These are phyloP conservation scores for Schizosaccharomyces osmophilus DNA, from an alignment of 805 yeast species.

Conservation along the genomic window DNA sequence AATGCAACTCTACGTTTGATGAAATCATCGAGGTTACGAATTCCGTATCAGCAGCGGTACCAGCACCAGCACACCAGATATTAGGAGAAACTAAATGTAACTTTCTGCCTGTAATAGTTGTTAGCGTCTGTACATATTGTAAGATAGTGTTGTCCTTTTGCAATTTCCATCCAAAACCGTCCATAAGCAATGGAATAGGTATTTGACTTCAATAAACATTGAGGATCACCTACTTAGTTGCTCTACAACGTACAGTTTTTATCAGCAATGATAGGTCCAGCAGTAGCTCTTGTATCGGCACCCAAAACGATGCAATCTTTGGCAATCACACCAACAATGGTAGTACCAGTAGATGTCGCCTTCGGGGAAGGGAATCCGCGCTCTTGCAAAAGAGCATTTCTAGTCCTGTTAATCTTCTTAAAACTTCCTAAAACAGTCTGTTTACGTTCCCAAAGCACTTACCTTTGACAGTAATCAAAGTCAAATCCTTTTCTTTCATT, in stretches of 20 bases:
- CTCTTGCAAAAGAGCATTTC: conserved; percentile 51
- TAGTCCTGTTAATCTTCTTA: neutral
- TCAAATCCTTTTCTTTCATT: neutral
- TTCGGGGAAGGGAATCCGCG: conserved; percentile 57
- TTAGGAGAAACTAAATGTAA: conserved; percentile 67
- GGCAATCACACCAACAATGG: conserved; percentile 54
- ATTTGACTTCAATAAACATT: too few relatives aligned
- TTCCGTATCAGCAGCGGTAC: conserved; percentile 98
- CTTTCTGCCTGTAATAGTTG: conserved; percentile 40
- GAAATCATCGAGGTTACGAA: conserved; percentile 86
- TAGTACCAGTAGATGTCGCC: conserved; percentile 97
- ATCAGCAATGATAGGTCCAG: conserved; percentile 91
- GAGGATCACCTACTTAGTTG: neutral
- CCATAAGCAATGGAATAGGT: too few relatives aligned
- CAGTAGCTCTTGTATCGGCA: conserved; percentile 95
- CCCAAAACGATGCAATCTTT: conserved; percentile 28
- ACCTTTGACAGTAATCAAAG: conserved; percentile 1
- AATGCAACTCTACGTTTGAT: conserved; percentile 74
- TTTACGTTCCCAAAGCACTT: neutral
- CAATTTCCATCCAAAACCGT: too few relatives aligned
- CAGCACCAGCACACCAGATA: conserved; percentile 99
- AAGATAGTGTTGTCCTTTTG: neutral
- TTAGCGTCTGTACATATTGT: neutral
- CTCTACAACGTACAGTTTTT: conserved; percentile 80
- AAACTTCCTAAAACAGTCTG: neutral